These are phyloP conservation scores for Luvunga scandens DNA, from an alignment of 345 rosid species.

Conservation along the genomic window DNA sequence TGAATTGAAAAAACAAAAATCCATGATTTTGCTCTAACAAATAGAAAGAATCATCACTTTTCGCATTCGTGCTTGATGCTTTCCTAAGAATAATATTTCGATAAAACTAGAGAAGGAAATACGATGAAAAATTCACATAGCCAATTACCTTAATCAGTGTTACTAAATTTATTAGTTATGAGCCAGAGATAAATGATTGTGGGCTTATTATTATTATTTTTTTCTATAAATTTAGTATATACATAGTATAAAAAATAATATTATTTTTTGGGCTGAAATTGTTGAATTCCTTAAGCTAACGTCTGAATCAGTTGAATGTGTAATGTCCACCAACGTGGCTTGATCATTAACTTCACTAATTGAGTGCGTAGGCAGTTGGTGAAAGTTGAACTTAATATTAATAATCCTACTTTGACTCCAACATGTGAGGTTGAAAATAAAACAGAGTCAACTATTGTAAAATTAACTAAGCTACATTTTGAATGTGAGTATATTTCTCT, in stretches of 20 bases:
- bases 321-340: not conserved
- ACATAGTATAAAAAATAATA: too few relatives aligned
- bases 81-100: too few relatives aligned
- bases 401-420: too few relatives aligned
- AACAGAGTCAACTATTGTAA: too few relatives aligned
- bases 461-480: too few relatives aligned
- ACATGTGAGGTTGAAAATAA: too few relatives aligned
- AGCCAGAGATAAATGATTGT: too few relatives aligned
- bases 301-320: not conserved
- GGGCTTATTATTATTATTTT: too few relatives aligned
- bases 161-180: not conserved
- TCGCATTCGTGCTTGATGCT: not conserved
- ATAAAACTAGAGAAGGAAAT: not conserved
- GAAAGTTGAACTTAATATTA: not conserved
- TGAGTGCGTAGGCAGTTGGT: not conserved
- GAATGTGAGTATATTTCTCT: too few relatives aligned
- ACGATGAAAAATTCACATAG: not conserved
- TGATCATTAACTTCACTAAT: not conserved
- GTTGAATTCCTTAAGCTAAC: not conserved
- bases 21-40: not conserved
- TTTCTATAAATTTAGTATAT: too few relatives aligned
- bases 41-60: not conserved
- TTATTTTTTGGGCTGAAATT: too few relatives aligned
- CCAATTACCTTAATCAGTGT: not conserved
- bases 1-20: not conserved